Evolutionary conservation across 2,329 filamentous ascomycete species (phyloP).

Genomic region (Madurella fahalii): DNA sequence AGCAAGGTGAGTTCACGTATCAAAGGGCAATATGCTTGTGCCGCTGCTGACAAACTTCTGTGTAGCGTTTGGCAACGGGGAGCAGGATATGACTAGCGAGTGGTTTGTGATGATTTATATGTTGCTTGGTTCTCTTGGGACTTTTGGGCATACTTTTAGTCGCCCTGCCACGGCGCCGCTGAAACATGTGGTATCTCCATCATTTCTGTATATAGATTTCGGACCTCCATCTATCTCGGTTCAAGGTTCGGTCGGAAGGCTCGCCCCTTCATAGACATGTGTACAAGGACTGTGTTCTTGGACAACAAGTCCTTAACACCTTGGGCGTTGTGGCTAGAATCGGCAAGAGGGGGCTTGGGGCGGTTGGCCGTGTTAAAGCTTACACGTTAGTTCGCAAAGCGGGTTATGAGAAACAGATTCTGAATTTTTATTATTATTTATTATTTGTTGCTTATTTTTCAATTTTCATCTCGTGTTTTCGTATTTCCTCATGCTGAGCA

Average conservation of each 20-base stretch:
- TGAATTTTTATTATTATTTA: no score
- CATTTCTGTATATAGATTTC: neutral
- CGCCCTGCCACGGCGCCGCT: neutral
- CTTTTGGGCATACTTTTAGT: neutral
- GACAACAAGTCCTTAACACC: neutral
- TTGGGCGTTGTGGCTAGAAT: neutral
- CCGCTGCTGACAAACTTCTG: neutral
- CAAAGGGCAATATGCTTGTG: neutral
- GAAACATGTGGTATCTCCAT: neutral
- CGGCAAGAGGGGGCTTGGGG: neutral
- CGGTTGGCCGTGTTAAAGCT: neutral
- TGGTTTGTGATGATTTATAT: neutral
- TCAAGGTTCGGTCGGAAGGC: neutral
- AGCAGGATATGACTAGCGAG: conserved; percentile 46
- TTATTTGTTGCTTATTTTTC: no score
- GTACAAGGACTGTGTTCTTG: neutral
- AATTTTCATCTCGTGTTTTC: no score
- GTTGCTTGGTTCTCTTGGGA: neutral
- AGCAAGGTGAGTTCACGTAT: conserved; percentile 31
- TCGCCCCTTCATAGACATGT: neutral
- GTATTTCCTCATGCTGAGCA: no score
- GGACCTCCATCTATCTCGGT: no score
- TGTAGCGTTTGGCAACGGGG: conserved; percentile 52
- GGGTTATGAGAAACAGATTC: no score
- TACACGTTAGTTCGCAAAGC: no score